Evolutionary conservation across 2,329 filamentous ascomycete species (phyloP).

Genomic region (Aspergillus sojae): DNA sequence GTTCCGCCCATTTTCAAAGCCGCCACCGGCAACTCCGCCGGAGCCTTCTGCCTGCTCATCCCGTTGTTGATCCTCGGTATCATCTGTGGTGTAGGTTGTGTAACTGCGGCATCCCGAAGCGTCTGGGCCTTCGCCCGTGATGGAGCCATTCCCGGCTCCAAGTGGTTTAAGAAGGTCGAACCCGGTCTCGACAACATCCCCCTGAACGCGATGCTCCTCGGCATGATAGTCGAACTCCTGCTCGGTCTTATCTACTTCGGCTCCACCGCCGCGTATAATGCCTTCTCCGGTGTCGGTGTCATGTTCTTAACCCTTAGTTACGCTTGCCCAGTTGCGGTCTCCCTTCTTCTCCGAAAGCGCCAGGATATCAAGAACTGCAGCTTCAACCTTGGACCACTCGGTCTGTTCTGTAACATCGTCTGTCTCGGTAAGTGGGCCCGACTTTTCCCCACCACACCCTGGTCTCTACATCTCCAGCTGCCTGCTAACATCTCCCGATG

Average conservation of each 20-base stretch:
- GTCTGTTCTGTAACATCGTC: conserved; percentile 64
- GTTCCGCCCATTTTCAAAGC: conserved; percentile 74
- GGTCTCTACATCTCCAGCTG: neutral
- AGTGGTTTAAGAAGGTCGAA: conserved; percentile 67
- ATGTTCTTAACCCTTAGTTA: conserved; percentile 75
- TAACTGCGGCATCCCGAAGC: conserved; percentile 71
- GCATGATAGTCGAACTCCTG: conserved; percentile 68
- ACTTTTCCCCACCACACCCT: neutral
- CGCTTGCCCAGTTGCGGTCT: conserved; percentile 67
- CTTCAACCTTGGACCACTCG: conserved; percentile 62
- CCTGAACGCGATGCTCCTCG: conserved; percentile 67
- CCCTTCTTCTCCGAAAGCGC: conserved; percentile 59
- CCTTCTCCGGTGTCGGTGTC: conserved; percentile 78
- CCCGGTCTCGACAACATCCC: conserved; percentile 68
- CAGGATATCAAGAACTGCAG: conserved; percentile 52
- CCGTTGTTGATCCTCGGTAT: conserved; percentile 70
- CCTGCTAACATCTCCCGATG: neutral
- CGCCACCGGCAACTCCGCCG: conserved; percentile 69
- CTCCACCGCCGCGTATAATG: conserved; percentile 74
- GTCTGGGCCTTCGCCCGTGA: conserved; percentile 75
- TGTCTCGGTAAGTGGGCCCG: conserved; percentile 58
- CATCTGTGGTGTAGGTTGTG: conserved; percentile 69
- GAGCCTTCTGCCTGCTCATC: conserved; percentile 73
- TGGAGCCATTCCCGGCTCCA: conserved; percentile 69
- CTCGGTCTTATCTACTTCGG: conserved; percentile 79